Percentiles rank a stretch among this genome's conserved stretches.
phyloP scores from a whole-genome alignment of 352 stramenopile species.

The Phytophthora colocasiae region DNA sequence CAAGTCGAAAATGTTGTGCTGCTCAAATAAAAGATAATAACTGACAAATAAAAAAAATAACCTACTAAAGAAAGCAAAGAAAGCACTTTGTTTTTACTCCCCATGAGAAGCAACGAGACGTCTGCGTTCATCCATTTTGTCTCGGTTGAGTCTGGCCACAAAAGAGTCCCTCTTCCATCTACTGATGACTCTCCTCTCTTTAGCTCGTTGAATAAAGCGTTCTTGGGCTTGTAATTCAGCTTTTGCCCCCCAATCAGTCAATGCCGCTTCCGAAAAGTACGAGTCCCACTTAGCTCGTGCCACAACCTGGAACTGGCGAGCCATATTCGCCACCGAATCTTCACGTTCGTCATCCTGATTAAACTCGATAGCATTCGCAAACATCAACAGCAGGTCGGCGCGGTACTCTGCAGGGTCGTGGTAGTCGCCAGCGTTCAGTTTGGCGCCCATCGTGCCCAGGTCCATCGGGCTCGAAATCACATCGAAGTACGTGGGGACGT shows the following conservation, averaged over 20 bases:
- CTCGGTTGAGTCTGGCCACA: conserved; percentile 78
- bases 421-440: conserved; percentile 73
- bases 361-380: conserved; percentile 88
- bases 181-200: conserved; percentile 49
- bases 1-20: not conserved
- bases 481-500: conserved; percentile 94
- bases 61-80: not conserved
- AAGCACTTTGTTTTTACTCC: conserved; percentile 23
- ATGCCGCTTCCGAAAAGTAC: conserved; percentile 69
- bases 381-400: conserved; percentile 84
- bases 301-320: conserved; percentile 60
- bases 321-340: conserved; percentile 81
- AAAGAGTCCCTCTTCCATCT: conserved; percentile 87
- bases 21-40: conserved; percentile 8
- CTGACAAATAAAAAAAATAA: conserved; percentile 7
- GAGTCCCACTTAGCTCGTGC: conserved; percentile 60
- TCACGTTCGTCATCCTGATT: conserved; percentile 81
- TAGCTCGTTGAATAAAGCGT: conserved; percentile 63
- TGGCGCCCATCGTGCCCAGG: conserved; percentile 93
- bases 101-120: conserved; percentile 25
- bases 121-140: conserved; percentile 72
- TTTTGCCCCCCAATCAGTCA: conserved; percentile 66
- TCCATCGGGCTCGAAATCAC: conserved; percentile 98
- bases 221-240: conserved; percentile 60
- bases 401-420: conserved; percentile 59